phyloP scores from a whole-genome alignment of 2,329 filamentous ascomycete genomes.

The Metarhizium album region DNA sequence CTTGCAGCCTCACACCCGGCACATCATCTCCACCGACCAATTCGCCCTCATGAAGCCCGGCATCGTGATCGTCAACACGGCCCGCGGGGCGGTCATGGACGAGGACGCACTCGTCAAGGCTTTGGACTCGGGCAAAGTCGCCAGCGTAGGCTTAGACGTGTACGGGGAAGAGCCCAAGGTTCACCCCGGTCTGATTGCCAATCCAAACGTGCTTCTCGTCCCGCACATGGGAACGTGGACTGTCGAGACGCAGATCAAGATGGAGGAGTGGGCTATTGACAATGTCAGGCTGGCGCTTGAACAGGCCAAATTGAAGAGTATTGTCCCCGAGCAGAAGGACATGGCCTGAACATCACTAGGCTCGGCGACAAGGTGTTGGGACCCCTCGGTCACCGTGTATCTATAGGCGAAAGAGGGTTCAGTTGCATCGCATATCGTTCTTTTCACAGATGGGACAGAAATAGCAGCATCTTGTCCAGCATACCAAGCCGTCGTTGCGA shows the following conservation, averaged over 20 bases:
- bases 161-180: constrained; percentile 73
- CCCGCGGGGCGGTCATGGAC: constrained; percentile 72
- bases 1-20: constrained; percentile 49
- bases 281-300: constrained; percentile 57
- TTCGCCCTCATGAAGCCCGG: constrained; percentile 71
- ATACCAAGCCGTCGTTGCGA: constrained; percentile 9
- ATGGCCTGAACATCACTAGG: constrained; percentile 11
- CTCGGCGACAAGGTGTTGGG: background rate
- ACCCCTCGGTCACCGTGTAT: background rate
- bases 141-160: constrained; percentile 66
- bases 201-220: constrained; percentile 62
- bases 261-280: constrained; percentile 67
- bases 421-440: background rate
- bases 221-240: constrained; percentile 86
- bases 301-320: constrained; percentile 51
- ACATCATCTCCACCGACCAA: constrained; percentile 61
- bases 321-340: constrained; percentile 58
- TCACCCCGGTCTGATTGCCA: constrained; percentile 59
- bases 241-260: constrained; percentile 49
- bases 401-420: background rate
- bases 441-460: background rate
- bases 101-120: constrained; percentile 69
- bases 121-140: constrained; percentile 58
- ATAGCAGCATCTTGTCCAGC: constrained; percentile 5
- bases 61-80: constrained; percentile 71